A percentile compares a stretch with the other conserved stretches of the same genome.
Evolutionary conservation across 495 filamentous ascomycete genomes (phyloP).

Genomic region (Talaromyces wortmannii): DNA sequence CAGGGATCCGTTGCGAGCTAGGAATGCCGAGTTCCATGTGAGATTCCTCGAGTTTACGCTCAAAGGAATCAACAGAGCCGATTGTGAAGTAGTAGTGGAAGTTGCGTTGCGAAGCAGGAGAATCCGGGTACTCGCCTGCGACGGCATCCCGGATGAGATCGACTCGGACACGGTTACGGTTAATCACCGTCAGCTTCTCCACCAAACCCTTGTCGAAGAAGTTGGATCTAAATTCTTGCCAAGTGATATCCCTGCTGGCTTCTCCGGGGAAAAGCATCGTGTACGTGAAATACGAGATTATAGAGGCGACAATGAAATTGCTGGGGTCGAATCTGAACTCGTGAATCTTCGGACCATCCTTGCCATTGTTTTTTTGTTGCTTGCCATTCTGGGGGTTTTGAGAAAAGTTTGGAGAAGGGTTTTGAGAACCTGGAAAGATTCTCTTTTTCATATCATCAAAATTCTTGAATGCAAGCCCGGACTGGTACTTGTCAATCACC

Average conservation of each 20-base stretch:
- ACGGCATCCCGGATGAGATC: constrained; percentile 79
- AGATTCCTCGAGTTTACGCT: constrained; percentile 77
- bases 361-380: constrained; percentile 20
- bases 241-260: constrained; percentile 76
- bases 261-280: constrained; percentile 59
- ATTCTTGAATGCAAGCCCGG: too few species aligned
- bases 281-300: constrained; percentile 58
- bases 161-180: constrained; percentile 67
- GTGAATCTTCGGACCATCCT: constrained; percentile 20
- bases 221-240: constrained; percentile 88
- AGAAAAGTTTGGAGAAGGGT: background rate
- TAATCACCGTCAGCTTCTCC: constrained; percentile 80
- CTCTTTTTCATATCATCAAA: constrained; percentile 4
- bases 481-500: too few species aligned
- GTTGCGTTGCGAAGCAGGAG: constrained; percentile 57
- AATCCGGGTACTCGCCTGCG: constrained; percentile 72
- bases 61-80: constrained; percentile 89
- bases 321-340: constrained; percentile 51
- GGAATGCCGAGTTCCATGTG: constrained; percentile 85
- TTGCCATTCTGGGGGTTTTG: constrained; percentile 9
- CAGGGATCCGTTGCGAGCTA: constrained; percentile 76
- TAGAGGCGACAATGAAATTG: constrained; percentile 45
- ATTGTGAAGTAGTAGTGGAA: constrained; percentile 93
- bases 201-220: constrained; percentile 96
- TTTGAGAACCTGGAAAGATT: constrained; percentile 9